phyloP scores from a whole-genome alignment of 2,329 filamentous ascomycete genomes.

The Penicillium paneum region DNA sequence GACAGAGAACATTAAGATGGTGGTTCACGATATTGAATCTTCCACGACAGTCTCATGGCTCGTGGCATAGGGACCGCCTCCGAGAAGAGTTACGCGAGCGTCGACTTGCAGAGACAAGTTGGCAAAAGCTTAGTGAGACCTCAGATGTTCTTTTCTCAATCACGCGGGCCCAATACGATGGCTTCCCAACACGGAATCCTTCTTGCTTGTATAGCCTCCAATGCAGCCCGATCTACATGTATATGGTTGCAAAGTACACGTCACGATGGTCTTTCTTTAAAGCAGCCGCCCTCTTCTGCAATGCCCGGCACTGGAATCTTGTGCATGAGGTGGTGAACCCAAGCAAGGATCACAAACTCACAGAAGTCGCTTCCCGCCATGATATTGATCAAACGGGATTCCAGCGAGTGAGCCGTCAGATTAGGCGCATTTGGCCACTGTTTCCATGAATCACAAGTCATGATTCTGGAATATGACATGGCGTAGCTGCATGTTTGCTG shows the following conservation, averaged over 20 bases:
- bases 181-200: constrained; percentile 30
- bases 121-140: constrained; percentile 44
- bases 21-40: constrained; percentile 29
- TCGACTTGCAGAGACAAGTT: constrained; percentile 27
- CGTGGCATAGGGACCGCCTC: constrained; percentile 43
- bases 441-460: constrained; percentile 20
- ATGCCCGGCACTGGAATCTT: constrained; percentile 14
- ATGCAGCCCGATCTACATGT: constrained; percentile 35
- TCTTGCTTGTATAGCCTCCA: constrained; percentile 21
- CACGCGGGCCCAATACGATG: constrained; percentile 41
- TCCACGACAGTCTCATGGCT: constrained; percentile 29
- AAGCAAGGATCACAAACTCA: constrained; percentile 34
- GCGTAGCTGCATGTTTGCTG: neutral
- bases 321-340: constrained; percentile 49
- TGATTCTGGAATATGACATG: neutral
- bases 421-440: constrained; percentile 39
- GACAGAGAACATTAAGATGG: neutral
- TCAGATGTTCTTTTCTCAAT: constrained; percentile 46
- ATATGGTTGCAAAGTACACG: constrained; percentile 47
- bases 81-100: constrained; percentile 42
- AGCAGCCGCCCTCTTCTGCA: constrained; percentile 33
- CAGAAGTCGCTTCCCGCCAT: constrained; percentile 41
- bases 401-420: constrained; percentile 23
- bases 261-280: constrained; percentile 45
- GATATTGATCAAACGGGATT: constrained; percentile 36